Conservation (phyloP, 2,329 filamentous ascomycete genomes). For the Penicillium sp. region DNA sequence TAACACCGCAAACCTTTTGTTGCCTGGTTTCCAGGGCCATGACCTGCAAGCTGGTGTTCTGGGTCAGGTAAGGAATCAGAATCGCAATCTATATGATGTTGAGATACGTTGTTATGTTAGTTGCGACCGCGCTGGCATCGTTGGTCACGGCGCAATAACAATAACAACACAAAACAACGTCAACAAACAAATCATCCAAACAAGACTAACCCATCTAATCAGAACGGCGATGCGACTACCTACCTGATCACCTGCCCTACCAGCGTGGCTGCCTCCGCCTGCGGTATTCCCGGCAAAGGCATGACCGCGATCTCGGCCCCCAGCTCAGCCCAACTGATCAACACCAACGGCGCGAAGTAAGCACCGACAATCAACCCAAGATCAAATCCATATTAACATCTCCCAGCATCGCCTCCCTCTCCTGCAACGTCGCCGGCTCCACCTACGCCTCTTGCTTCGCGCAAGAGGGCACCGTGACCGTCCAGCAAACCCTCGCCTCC, state of each 20-base stretch:
- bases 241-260: constrained; percentile 25
- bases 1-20: constrained; percentile 21
- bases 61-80: constrained; percentile 13
- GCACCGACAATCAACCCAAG: not conserved
- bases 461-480: constrained; percentile 16
- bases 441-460: constrained; percentile 28
- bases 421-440: constrained; percentile 26
- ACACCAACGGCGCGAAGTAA: constrained; percentile 21
- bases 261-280: constrained; percentile 11
- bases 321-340: constrained; percentile 18
- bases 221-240: constrained; percentile 25
- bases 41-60: constrained; percentile 21
- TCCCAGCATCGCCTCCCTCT: constrained; percentile 9
- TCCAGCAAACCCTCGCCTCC: constrained; percentile 15
- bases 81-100: not conserved
- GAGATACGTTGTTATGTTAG: not conserved
- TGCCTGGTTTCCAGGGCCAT: constrained; percentile 23
- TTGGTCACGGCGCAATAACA: not conserved
- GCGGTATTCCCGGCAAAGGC: constrained; percentile 21
- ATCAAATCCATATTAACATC: not conserved
- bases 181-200: not conserved
- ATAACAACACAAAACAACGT: not conserved
- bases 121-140: not conserved
- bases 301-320: constrained; percentile 25
- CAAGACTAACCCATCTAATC: constrained; percentile 1